Base-by-base conservation (phyloP, 2,329 filamentous ascomycete genomes). In the Colletotrichum truncatum region DNA sequence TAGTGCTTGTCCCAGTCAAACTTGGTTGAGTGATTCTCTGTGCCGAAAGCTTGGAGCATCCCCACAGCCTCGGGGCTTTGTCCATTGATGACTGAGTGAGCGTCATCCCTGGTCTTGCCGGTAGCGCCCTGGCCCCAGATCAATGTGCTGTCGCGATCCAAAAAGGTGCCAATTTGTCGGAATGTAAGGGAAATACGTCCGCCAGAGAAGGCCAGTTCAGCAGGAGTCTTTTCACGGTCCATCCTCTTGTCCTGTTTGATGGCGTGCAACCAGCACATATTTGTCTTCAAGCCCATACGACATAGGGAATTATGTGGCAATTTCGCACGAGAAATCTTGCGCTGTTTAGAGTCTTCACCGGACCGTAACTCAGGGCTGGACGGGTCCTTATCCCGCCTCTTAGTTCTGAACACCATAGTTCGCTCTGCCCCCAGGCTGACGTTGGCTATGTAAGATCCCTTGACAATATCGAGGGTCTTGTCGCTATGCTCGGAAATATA, bases 401-500 rank as follows among this genome's bases (percentile, higher is more conserved):
- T 97, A 10, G 91, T 95, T 54, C 96, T 89, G 34, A 99, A 87
- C 0, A 92, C 86, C 94, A 98, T 98, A 3, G 89, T 94, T 56
- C 96, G 86, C 78, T 97, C 90, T 1, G 95, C 94, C 1, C 96
- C 96, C n/a, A 98, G 85, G 69, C 93, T 97, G 52, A 97, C 89
- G 73, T 98, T 99, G 69, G 94, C 93, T 70, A 99, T 97, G 65
- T 85, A 94, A 23, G 92, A 96, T 4, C 85, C 89, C 25, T 86
- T 88, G 11, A 89, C 89, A 61, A 99, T 96, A 75, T 99, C 96
- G 23, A 99, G 83, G 0, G 95, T 97, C 80, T 99, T 99, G 76
- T 99, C 96, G 38, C 93, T 97, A 74, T 99, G 96, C 75, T 99
- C 96, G 1, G 93, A 96, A 67, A 99, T 99, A 75, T 93, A 93